These are phyloP conservation scores for Lasiosphaeria miniovina DNA, from an alignment of 495 filamentous ascomycete genomes.

Conservation along the genomic window DNA sequence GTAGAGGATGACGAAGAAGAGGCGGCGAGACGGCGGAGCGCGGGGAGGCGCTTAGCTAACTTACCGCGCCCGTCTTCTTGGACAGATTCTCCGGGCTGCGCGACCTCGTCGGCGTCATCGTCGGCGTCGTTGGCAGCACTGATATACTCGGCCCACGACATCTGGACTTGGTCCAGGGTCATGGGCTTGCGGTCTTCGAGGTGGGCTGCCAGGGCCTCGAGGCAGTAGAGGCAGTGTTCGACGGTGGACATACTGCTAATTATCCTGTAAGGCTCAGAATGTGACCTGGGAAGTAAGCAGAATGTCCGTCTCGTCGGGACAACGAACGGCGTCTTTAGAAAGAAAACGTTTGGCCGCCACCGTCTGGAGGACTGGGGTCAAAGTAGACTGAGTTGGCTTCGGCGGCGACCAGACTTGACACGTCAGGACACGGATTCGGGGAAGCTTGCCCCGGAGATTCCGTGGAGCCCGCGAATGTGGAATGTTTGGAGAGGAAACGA, in stretches of 20 bases:
- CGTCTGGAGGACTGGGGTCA: neutral
- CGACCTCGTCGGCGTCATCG: slow-evolving; percentile 4
- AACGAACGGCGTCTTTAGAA: neutral
- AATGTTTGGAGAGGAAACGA: too few species aligned
- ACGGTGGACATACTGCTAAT: slow-evolving; percentile 65
- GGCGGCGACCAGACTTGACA: neutral
- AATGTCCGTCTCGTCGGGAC: too few species aligned
- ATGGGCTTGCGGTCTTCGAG: slow-evolving; percentile 42
- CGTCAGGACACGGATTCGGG: neutral
- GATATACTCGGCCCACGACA: slow-evolving; percentile 61
- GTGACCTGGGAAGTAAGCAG: neutral
- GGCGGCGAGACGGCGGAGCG: slow-evolving; percentile 36
- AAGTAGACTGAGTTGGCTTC: neutral
- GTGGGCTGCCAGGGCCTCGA: slow-evolving; percentile 70
- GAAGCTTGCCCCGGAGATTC: neutral
- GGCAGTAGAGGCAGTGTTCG: slow-evolving; percentile 86
- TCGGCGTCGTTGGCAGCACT: slow-evolving; percentile 22
- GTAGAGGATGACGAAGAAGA: slow-evolving; percentile 28
- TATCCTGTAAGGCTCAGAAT: neutral
- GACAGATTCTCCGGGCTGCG: too few species aligned
- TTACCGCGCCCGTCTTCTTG: slow-evolving; percentile 20
- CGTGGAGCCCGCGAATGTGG: neutral
- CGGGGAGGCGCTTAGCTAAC: slow-evolving; percentile 37
- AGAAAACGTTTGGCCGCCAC: neutral
- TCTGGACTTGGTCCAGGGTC: slow-evolving; percentile 63